These are phyloP conservation scores for Stenocarpella maydis DNA, from an alignment of 2,329 filamentous ascomycete species.

Conservation along the genomic window DNA sequence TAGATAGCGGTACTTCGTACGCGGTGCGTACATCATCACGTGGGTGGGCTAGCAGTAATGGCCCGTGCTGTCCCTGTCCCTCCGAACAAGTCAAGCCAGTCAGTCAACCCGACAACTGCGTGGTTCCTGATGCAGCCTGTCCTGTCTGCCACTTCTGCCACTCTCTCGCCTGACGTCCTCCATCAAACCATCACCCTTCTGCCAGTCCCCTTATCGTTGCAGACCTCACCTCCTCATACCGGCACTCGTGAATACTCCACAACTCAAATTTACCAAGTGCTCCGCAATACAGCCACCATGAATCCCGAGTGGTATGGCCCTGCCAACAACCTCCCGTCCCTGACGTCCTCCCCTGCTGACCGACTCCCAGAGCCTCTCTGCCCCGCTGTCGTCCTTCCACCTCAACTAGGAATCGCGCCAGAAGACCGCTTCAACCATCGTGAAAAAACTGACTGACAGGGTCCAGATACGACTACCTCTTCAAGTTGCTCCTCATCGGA, in stretches of 20 bases:
- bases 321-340: constrained; percentile 38
- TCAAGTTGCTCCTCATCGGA: constrained; percentile 99
- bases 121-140: constrained; percentile 35
- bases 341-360: constrained; percentile 37
- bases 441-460: constrained; percentile 39
- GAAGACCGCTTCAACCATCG: neutral
- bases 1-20: too few relatives aligned
- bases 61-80: constrained; percentile 15
- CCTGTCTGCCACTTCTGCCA: constrained; percentile 30
- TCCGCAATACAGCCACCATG: constrained; percentile 66
- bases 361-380: constrained; percentile 33
- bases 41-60: constrained; percentile 12
- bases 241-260: constrained; percentile 24
- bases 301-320: constrained; percentile 88
- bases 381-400: constrained; percentile 6
- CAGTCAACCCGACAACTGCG: constrained; percentile 29
- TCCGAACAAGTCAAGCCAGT: constrained; percentile 21
- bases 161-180: constrained; percentile 29
- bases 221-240: constrained; percentile 30
- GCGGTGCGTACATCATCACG: constrained; percentile 25
- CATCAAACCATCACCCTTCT: constrained; percentile 35
- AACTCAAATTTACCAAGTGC: constrained; percentile 8
- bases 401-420: neutral
- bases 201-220: constrained; percentile 30
- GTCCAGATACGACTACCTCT: constrained; percentile 98